Percentiles rank a stretch among this genome's conserved stretches.
Conservation (phyloP, 2,329 filamentous ascomycete species). For the Aspergillus latus region DNA sequence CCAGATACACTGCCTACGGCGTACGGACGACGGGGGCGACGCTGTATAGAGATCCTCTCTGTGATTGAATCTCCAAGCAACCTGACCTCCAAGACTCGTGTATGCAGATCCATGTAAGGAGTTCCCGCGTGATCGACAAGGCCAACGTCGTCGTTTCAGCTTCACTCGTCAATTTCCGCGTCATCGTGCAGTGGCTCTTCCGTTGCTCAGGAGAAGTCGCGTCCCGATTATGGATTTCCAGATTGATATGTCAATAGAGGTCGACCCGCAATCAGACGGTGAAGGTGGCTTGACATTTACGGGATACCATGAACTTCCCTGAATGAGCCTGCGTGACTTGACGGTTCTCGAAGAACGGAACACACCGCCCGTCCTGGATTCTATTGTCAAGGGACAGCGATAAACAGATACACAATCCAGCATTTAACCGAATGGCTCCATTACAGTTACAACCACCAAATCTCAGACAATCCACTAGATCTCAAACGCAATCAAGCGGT, state of each 20-base stretch:
- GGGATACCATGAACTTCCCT: too few relatives aligned
- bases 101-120: slow-evolving; percentile 27
- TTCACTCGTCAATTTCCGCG: slow-evolving; percentile 5
- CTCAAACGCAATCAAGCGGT: neutral
- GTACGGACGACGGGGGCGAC: too few relatives aligned
- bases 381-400: neutral
- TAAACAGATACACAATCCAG: neutral
- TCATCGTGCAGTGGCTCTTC: slow-evolving; percentile 4
- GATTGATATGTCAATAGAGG: neutral
- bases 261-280: neutral
- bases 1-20: too few relatives aligned
- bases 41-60: too few relatives aligned
- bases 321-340: neutral
- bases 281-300: too few relatives aligned
- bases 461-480: neutral
- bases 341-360: neutral
- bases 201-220: neutral
- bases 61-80: neutral
- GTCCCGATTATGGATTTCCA: neutral
- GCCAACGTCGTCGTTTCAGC: slow-evolving; percentile 18
- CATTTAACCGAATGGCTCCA: neutral
- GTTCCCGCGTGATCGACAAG: slow-evolving; percentile 28
- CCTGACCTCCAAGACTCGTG: slow-evolving; percentile 4
- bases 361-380: neutral
- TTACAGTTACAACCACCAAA: neutral